A percentile compares a stretch with the other conserved stretches of the same genome.
phyloP scores from a whole-genome alignment of 768 basidiomycete genomes.

The Termitomyces sp. region DNA sequence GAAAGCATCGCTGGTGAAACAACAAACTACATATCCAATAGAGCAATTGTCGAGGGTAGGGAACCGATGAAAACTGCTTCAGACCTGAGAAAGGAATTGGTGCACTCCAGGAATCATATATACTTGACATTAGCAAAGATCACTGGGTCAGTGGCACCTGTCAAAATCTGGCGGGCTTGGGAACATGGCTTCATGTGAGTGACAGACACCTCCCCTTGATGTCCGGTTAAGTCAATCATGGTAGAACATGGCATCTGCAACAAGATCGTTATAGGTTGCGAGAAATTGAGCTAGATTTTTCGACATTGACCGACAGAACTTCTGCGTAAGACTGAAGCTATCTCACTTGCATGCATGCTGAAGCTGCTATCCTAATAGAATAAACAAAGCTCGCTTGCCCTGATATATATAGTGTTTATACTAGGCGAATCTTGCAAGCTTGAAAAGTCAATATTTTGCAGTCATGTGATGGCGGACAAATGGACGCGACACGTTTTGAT shows the following conservation, averaged over 20 bases:
- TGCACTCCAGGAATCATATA: neutral
- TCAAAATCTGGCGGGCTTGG: conserved; percentile 2
- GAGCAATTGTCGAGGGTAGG: conserved; percentile 3
- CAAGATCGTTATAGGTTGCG: neutral
- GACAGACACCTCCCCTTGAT: neutral
- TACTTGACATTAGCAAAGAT: neutral
- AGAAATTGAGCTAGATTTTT: neutral
- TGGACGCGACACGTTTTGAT: neutral
- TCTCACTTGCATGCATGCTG: too few relatives aligned
- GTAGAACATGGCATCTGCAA: neutral
- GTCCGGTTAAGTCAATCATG: neutral
- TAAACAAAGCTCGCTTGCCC: too few relatives aligned
- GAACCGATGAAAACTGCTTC: conserved; percentile 3
- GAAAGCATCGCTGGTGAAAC: too few relatives aligned
- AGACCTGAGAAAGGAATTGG: conserved; percentile 9
- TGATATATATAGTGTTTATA: too few relatives aligned
- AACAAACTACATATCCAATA: conserved; percentile 6
- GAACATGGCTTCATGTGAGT: conserved; percentile 9
- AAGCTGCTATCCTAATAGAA: too few relatives aligned
- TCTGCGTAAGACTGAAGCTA: too few relatives aligned
- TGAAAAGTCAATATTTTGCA: neutral
- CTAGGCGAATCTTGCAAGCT: too few relatives aligned
- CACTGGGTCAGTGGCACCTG: neutral
- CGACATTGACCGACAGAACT: too few relatives aligned
- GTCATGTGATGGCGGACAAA: neutral